Evolutionary conservation across 768 basidiomycete genomes (phyloP).

Genomic region (Boletus subcaerulescens): DNA sequence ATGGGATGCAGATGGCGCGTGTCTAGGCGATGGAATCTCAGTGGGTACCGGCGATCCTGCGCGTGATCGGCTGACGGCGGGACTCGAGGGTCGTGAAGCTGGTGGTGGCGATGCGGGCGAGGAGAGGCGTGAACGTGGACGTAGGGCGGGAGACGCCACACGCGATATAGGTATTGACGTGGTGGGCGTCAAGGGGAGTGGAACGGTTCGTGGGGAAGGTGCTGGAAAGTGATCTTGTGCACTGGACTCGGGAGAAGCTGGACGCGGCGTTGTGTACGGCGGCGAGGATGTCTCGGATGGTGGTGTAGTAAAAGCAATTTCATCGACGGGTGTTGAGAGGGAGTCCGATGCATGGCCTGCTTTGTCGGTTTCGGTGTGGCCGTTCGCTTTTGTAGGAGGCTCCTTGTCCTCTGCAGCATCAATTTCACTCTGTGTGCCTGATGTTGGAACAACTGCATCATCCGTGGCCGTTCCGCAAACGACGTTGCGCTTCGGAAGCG

Average conservation of each 20-base stretch:
- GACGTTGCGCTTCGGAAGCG: conserved; percentile 49
- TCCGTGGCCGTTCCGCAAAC: conserved; percentile 28
- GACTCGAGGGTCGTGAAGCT: conserved; percentile 31
- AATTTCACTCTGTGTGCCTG: neutral
- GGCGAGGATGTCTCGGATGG: conserved; percentile 2
- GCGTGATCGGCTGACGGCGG: conserved; percentile 23
- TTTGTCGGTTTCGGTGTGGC: conserved; percentile 7
- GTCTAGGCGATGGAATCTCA: conserved; percentile 13
- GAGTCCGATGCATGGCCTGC: conserved; percentile 10
- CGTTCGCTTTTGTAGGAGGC: neutral
- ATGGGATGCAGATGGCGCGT: neutral
- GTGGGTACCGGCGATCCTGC: conserved; percentile 22
- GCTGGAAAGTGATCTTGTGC: conserved; percentile 9
- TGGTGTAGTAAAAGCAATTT: conserved; percentile 19
- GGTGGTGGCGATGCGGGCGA: conserved; percentile 28
- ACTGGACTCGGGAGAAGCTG: conserved; percentile 9
- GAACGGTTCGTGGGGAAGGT: conserved; percentile 18
- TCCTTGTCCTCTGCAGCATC: conserved; percentile 1
- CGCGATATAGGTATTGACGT: conserved; percentile 25
- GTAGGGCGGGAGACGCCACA: conserved; percentile 18
- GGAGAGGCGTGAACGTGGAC: conserved; percentile 34
- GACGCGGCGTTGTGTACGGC: neutral
- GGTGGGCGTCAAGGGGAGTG: conserved; percentile 27
- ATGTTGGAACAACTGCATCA: conserved; percentile 1
- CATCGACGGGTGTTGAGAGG: conserved; percentile 18